Evolutionary conservation across 2,329 filamentous ascomycete genomes (phyloP), one percentile per base, ranked within the genome.

Genomic region (Proliferodiscus dingleyae): DNA sequence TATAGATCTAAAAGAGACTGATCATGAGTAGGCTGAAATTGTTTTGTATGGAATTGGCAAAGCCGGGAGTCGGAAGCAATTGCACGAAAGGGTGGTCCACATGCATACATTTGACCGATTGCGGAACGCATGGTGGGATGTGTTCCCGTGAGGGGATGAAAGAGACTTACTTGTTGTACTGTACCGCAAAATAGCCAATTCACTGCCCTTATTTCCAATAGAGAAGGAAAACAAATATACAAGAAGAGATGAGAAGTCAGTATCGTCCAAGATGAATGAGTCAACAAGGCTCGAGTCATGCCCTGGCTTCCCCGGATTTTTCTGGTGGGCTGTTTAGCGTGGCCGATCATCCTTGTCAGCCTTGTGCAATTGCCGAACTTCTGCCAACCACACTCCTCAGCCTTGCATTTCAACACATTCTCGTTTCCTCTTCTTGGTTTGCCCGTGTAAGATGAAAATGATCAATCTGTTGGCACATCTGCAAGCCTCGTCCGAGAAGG

Each of bases 221-320:
- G n/a, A n/a, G n/a, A n/a, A 28, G 5, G 26, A 7, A 13, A 34
- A 22, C 11, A 22, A 28, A 16, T 11, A 11, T 11, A 19, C 9
- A 26, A 33, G 7, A 21, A 36, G 10, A 5, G 3, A 18, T 3
- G 9, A 33, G 29, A 13, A 10, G 11, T 9, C 19, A 33, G 7
- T 21, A 37, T n/a, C 18, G 13, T 21, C 19, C 18, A 15, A 19
- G 37, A 28, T 10, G 37, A 41, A 37, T 50, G 47, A 50, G 43
- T 49, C 47, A 50, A 46, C 18, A 22, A 23, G 16, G 23, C 13
- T 29, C 21, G 22, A 26, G 24, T 26, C 24, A 11, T 6, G 11
- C 8, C 10, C 7, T 11, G 34, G 28, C 46, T 48, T 48, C 47
- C 47, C 47, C 43, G 32, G 47, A 43, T 37, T 50, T 50, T 49